Evolutionary conservation across 768 basidiomycete species (phyloP), one percentile per base, ranked within the genome.

Genomic region (Leccinum olivaceopallidum): DNA sequence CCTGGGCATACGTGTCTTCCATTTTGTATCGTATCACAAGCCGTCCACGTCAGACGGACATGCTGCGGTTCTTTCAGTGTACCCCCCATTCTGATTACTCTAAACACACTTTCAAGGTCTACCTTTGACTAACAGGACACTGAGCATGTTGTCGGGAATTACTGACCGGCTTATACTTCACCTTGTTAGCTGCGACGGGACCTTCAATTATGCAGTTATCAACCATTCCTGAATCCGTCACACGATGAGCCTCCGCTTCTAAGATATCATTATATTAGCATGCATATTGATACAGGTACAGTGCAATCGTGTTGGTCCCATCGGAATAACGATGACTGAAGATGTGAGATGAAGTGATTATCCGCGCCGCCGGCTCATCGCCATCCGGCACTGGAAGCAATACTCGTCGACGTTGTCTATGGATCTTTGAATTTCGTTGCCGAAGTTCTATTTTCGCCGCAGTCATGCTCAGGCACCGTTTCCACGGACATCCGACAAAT

Each of bases 401-500:
- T 78, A 86, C 56, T 90, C 87, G 67, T 90, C 82, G 65, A 90
- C 87, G 47, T 77, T 78, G 75, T 91, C 89, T 60, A 89, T 71
- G 67, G 87, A 84, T 61, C 81, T 80, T 68, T 92, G 84, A 59
- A 92, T 80, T 61, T 91, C 89, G 2, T 77, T 70, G 6, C 85
- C 89, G 72, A 81, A 92, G 66, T 83, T 82, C 89, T 92, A 68
- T 57, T 47, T 56, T 57, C 53, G 30, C 9, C 37, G 9, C 54
- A 14, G 52, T 50, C 50, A 55, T 49, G 44, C 36, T 62, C 58
- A 69, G 55, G 59, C 56, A 56, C 57, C 18, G 30, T 28, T 57
- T 60, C 58, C 63, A 58, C 60, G 47, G 5, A 55, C 49, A 54
- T 60, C 55, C 44, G 42, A 67, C 30, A 20, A 53, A 56, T 55